Conservation (phyloP, 345 rosid genomes). For the Murraya koenigii region DNA sequence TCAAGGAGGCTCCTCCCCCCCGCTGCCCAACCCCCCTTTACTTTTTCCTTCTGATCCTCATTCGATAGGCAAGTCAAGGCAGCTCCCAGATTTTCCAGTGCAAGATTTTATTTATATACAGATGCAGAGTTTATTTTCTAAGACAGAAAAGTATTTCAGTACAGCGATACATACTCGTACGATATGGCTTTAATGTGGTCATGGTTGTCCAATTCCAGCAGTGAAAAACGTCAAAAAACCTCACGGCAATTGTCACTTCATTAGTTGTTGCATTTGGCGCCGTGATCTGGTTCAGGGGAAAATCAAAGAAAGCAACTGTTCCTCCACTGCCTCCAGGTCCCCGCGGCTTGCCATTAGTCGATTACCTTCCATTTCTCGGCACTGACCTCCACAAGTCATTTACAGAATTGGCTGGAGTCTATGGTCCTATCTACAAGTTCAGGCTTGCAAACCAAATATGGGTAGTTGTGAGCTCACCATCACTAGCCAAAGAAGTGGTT, state of each 20-base stretch:
- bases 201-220: not conserved
- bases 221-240: not conserved
- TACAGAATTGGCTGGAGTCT: constrained; percentile 19
- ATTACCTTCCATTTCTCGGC: constrained; percentile 30
- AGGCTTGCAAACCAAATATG: constrained; percentile 29
- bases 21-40: too few species aligned
- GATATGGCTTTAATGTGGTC: not conserved
- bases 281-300: not conserved
- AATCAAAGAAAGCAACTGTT: not conserved
- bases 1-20: too few species aligned
- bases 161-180: too few species aligned
- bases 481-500: constrained; percentile 32
- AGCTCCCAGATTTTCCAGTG: too few species aligned
- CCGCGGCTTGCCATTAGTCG: constrained; percentile 14
- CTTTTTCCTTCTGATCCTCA: too few species aligned
- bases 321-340: constrained; percentile 19
- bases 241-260: not conserved
- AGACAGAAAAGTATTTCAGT: too few species aligned
- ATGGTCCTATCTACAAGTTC: constrained; percentile 39
- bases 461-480: constrained; percentile 16
- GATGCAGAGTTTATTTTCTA: too few species aligned
- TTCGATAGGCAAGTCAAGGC: too few species aligned
- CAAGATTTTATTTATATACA: too few species aligned
- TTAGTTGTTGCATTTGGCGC: not conserved
- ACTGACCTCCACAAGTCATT: constrained; percentile 27